Evolutionary conservation across 305 asterid species (phyloP), one percentile per base, ranked within the genome.

Genomic region (Stenogyne calaminthoides): DNA sequence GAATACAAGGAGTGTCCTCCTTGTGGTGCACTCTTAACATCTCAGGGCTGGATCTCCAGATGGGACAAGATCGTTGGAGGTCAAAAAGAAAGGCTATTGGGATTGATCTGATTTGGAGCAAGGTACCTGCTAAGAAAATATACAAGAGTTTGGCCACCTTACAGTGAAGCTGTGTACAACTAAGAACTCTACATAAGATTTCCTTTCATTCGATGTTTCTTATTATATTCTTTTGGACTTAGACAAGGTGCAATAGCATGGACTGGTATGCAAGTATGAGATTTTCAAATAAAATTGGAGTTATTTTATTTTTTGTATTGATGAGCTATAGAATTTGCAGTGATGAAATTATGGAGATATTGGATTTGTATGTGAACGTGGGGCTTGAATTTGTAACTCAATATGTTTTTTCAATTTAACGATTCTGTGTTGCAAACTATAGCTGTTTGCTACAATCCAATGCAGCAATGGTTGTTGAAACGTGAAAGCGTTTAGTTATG

Each of bases 41-140:
- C 98, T 93, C 29, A 93, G 98, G 78, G 98, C 97, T 20, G 98
- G 88, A 9, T 14, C 95, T 4, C 89, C 98, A 47, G 98, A 10
- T 93, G 97, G 98, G 80, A 64, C 69, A 89, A 78, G 85, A 80
- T 85, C 3, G 90, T 93, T 16, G 97, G 97, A n/a, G n/a, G 34
- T 0, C 79, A 4, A 81, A 86, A 74, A 97, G 97, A 6, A 89
- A 89, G 84, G 91, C 97, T 19, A 89, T 93, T 19, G 98, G 98
- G 14, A 93, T 93, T 37, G 96, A 91, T 77, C 76, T n/a, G 86
- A 39, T 93, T 91, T 46, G 98, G 98, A 7, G 98, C 98, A 7
- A 91, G 97, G 98, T 97, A 44, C 98, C 97, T 62, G 97, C 98
- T 9, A 96, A 89, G 9, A 93, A 72, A 69, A 91, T 91, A 78